These are phyloP conservation scores for Penicillium decumbens DNA, from an alignment of 2,329 filamentous ascomycete species.

Conservation along the genomic window DNA sequence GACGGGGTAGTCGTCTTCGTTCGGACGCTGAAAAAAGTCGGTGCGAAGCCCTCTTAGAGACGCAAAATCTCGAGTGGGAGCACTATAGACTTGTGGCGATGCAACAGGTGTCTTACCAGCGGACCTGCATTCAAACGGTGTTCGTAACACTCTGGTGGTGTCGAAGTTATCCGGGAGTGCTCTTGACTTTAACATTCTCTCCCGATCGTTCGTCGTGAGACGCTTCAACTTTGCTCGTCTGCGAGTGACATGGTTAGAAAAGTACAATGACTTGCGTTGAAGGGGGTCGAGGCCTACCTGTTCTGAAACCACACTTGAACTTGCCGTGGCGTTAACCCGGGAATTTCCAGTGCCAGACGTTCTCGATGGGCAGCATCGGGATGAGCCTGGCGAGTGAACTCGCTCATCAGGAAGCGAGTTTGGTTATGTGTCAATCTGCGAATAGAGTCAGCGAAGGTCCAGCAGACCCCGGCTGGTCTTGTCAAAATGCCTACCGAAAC, in stretches of 20 bases:
- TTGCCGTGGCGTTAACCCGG: constrained; percentile 82
- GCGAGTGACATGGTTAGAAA: constrained; percentile 10
- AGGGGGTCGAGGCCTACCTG: constrained; percentile 57
- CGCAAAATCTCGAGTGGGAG: constrained; percentile 37
- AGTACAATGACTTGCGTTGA: not conserved
- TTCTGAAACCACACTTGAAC: constrained; percentile 99
- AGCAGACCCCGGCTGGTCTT: not conserved
- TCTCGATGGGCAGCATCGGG: constrained; percentile 89
- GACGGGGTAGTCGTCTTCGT: constrained; percentile 38
- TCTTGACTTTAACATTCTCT: constrained; percentile 57
- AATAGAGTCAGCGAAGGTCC: not conserved
- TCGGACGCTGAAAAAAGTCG: constrained; percentile 30
- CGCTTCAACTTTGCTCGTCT: constrained; percentile 60
- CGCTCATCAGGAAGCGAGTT: constrained; percentile 95
- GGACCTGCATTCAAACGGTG: constrained; percentile 46
- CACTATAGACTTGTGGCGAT: constrained; percentile 42
- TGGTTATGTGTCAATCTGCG: constrained; percentile 85
- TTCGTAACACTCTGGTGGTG: constrained; percentile 56
- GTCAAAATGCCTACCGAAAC: constrained; percentile 33
- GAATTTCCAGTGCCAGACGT: constrained; percentile 80
- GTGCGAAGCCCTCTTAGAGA: constrained; percentile 31
- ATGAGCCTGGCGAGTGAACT: constrained; percentile 91
- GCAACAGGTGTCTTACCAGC: constrained; percentile 48
- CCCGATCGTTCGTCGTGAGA: constrained; percentile 57
- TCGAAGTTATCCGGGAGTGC: constrained; percentile 58